Conservation (phyloP, 176 grass and related monocot species). For the Aegilops longissima region DNA sequence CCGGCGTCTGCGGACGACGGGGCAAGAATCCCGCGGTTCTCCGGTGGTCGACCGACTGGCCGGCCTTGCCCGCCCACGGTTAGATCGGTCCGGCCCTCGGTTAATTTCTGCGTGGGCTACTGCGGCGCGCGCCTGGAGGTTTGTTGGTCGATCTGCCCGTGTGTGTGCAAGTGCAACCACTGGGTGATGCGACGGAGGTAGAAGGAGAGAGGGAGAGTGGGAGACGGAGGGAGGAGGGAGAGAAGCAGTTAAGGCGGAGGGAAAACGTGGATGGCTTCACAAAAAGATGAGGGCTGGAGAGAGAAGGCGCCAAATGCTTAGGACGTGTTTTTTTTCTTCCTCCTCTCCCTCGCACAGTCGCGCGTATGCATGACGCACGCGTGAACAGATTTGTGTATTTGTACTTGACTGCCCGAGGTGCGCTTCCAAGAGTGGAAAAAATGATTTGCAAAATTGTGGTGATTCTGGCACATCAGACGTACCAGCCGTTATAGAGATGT, state of each 20-base stretch:
- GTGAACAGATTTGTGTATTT: neutral
- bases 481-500: neutral
- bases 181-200: neutral
- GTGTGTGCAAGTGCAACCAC: neutral
- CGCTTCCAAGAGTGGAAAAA: neutral
- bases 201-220: neutral
- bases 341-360: neutral
- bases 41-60: neutral
- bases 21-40: neutral
- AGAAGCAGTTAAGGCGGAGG: constrained; percentile 47
- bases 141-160: neutral
- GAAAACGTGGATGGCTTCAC: constrained; percentile 61
- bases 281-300: constrained; percentile 32
- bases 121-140: neutral
- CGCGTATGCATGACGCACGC: neutral
- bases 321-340: neutral
- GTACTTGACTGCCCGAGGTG: neutral
- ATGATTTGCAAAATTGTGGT: neutral
- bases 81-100: neutral
- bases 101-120: neutral
- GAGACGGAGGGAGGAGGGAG: constrained; percentile 13
- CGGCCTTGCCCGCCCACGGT: neutral
- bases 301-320: constrained; percentile 39
- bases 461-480: neutral
- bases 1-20: neutral